phyloP scores from a whole-genome alignment of 1,284 basidiomycete genomes.

The Ustilago nuda region DNA sequence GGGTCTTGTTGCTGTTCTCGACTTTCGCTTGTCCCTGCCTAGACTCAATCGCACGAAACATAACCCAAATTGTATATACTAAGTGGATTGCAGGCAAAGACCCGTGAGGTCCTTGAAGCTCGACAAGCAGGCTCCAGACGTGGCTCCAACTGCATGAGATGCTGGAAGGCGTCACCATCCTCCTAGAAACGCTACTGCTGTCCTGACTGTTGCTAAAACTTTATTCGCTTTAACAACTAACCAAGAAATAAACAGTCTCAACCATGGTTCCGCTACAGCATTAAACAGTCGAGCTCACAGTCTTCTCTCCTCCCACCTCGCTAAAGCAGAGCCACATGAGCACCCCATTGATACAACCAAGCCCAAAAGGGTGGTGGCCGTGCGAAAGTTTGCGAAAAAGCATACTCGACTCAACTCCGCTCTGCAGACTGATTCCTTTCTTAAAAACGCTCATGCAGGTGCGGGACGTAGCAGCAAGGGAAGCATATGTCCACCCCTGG shows the following conservation, averaged over 20 bases:
- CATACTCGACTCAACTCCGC: conserved; percentile 6
- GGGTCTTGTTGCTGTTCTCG: conserved; percentile 5
- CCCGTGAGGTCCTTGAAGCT: no score
- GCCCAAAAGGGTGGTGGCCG: neutral
- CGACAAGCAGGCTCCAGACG: no score
- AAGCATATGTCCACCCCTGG: neutral
- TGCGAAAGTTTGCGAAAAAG: conserved; percentile 3
- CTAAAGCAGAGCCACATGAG: neutral
- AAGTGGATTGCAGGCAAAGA: no score
- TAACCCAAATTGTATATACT: no score
- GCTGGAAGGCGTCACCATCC: no score
- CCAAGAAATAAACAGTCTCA: neutral
- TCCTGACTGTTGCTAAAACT: neutral
- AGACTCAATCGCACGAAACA: no score
- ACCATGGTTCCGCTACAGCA: neutral
- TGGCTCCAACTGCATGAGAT: no score
- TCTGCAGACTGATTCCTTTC: neutral
- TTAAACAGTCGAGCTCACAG: neutral
- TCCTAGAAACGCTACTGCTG: neutral
- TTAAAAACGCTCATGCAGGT: conserved; percentile 9
- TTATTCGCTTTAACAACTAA: neutral
- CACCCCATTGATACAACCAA: neutral
- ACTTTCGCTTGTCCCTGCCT: neutral
- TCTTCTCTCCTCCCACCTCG: neutral
- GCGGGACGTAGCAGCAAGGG: conserved; percentile 3